A percentile compares a stretch with the other conserved stretches of the same genome.
Conservation (phyloP, 495 filamentous ascomycete species). For the Aspergillus cavernicola region DNA sequence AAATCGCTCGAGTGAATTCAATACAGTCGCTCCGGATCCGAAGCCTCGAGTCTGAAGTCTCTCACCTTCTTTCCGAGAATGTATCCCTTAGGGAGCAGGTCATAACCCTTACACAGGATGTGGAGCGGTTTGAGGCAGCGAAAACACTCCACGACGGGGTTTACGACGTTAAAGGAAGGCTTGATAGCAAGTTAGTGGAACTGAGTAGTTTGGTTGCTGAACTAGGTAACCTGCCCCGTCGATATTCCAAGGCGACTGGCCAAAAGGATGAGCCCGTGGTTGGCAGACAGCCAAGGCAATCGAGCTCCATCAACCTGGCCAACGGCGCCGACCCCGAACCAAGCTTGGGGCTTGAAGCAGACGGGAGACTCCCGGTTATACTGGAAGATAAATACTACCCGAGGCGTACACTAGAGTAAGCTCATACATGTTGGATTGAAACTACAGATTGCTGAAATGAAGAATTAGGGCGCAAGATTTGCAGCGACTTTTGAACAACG, state of each 20-base stretch:
- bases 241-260: constrained; percentile 20
- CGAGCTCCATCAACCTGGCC: constrained; percentile 14
- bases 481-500: constrained; percentile 43
- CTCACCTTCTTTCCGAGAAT: constrained; percentile 82
- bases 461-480: constrained; percentile 38
- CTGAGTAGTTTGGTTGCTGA: constrained; percentile 59
- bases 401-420: constrained; percentile 70
- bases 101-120: constrained; percentile 66
- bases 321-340: constrained; percentile 14
- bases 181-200: constrained; percentile 68
- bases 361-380: constrained; percentile 72
- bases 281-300: constrained; percentile 19
- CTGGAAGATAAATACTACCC: constrained; percentile 77
- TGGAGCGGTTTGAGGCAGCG: constrained; percentile 48
- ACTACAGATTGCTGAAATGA: constrained; percentile 16
- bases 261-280: constrained; percentile 11
- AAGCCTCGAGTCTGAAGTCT: constrained; percentile 77
- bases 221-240: constrained; percentile 51
- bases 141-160: constrained; percentile 49
- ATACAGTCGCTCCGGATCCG: constrained; percentile 87
- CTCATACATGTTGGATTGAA: neutral
- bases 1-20: constrained; percentile 87
- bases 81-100: constrained; percentile 76
- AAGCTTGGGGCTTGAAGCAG: constrained; percentile 36
- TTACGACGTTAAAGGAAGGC: constrained; percentile 60